phyloP scores from a whole-genome alignment of 305 asterid genomes.

The Solanum hybrid region DNA sequence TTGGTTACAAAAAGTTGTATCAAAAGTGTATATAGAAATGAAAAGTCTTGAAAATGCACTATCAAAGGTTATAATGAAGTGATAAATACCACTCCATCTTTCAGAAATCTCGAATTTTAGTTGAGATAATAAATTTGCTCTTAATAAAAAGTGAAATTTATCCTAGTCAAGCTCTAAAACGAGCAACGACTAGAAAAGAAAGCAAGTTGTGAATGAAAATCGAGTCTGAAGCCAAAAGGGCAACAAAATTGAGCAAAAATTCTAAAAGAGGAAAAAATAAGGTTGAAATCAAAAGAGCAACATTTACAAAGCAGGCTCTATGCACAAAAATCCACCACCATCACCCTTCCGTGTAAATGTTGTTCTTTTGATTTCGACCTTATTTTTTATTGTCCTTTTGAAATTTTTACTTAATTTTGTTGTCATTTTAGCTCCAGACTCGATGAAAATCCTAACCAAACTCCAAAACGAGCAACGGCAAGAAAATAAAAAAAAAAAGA shows the following conservation, averaged over 20 bases:
- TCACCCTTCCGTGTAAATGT: no score
- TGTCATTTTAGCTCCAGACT: no score
- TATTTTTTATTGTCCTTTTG: background rate
- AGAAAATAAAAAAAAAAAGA: background rate
- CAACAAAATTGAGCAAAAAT: background rate
- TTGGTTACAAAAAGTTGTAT: background rate
- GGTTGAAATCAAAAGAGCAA: background rate
- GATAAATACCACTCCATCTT: background rate
- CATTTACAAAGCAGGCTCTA: background rate
- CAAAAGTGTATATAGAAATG: background rate
- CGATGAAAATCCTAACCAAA: background rate
- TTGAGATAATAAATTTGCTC: background rate
- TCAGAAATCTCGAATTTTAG: background rate
- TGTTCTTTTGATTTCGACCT: no score
- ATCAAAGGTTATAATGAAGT: background rate
- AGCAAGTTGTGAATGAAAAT: no score
- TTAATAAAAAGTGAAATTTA: background rate
- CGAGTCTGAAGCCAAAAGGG: fast-evolving
- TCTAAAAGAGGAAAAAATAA: no score
- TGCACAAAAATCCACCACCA: background rate
- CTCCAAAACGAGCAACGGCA: background rate
- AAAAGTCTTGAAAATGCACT: background rate
- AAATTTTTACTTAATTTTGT: no score
- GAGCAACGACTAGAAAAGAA: background rate
- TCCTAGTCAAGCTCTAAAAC: background rate